A percentile compares a stretch with the other conserved stretches of the same genome.
These are phyloP conservation scores for Exophiala bonariae DNA, from an alignment of 2,329 filamentous ascomycete genomes.

Conservation along the genomic window DNA sequence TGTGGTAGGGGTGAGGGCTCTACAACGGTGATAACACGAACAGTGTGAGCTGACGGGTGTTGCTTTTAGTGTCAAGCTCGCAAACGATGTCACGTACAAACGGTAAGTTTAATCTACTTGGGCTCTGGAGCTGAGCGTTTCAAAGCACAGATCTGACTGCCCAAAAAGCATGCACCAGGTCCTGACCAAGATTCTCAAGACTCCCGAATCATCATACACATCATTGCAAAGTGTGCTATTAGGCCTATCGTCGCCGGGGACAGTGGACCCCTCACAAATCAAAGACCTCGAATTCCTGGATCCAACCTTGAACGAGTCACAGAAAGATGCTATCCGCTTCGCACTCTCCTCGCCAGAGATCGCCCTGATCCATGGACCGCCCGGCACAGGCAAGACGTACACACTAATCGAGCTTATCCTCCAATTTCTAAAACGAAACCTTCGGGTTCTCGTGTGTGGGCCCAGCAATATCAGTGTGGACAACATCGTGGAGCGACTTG, in stretches of 20 bases:
- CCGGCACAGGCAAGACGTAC: slow-evolving; percentile 95
- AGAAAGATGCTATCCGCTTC: slow-evolving; percentile 70
- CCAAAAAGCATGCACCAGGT: slow-evolving; percentile 67
- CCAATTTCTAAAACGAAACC: slow-evolving; percentile 74
- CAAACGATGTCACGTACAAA: slow-evolving; percentile 67
- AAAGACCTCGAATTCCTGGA: slow-evolving; percentile 56
- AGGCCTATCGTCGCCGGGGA: slow-evolving; percentile 56
- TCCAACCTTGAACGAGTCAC: slow-evolving; percentile 59
- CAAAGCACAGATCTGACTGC: too few species aligned
- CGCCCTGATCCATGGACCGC: slow-evolving; percentile 89
- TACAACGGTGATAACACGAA: too few species aligned
- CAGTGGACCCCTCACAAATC: slow-evolving; percentile 46
- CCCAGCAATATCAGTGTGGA: slow-evolving; percentile 97
- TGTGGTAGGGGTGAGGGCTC: background rate
- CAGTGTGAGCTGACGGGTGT: slow-evolving; percentile 40
- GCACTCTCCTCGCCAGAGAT: slow-evolving; percentile 79
- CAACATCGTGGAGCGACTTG: slow-evolving; percentile 92
- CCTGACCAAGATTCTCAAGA: slow-evolving; percentile 60
- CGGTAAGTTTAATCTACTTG: too few species aligned
- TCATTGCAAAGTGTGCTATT: slow-evolving; percentile 62
- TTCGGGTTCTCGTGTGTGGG: slow-evolving; percentile 86
- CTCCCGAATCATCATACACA: slow-evolving; percentile 56
- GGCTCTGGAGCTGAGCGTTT: too few species aligned
- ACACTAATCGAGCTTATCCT: slow-evolving; percentile 92
- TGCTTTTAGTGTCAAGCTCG: slow-evolving; percentile 59